Conservation (phyloP, 169 alveolate species). For the Theileria sp. region DNA sequence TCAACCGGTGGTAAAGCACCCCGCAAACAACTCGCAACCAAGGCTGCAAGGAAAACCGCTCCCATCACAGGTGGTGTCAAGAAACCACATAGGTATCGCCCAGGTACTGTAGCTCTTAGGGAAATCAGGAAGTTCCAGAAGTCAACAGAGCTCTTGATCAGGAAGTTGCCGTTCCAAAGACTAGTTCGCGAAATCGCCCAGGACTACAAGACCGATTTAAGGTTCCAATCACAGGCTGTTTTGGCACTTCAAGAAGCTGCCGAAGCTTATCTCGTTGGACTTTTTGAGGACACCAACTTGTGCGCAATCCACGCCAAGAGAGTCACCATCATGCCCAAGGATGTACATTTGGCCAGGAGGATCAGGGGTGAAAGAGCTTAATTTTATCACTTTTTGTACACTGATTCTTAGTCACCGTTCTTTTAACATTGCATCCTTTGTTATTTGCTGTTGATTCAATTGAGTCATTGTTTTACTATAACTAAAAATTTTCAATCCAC, state of each 20-base stretch:
- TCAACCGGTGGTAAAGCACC: slow-evolving; percentile 98
- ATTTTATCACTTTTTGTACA: slow-evolving; percentile 1
- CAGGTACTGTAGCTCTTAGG: slow-evolving; percentile 97
- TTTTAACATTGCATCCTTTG: background rate
- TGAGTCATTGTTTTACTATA: background rate
- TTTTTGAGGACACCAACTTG: slow-evolving; percentile 98
- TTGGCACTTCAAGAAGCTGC: slow-evolving; percentile 97
- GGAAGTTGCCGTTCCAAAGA: slow-evolving; percentile 96
- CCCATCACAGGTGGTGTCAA: slow-evolving; percentile 95
- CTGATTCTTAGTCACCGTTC: background rate
- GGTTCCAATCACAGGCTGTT: slow-evolving; percentile 93
- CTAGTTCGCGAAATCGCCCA: slow-evolving; percentile 94
- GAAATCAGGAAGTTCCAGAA: slow-evolving; percentile 97
- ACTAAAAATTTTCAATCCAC: background rate
- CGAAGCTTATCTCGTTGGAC: slow-evolving; percentile 97
- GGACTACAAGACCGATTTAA: slow-evolving; percentile 90
- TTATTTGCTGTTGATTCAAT: background rate
- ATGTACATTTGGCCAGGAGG: slow-evolving; percentile 96
- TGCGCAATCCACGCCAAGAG: slow-evolving; percentile 99
- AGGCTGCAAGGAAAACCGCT: slow-evolving; percentile 98
- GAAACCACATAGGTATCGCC: slow-evolving; percentile 98
- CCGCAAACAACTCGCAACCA: slow-evolving; percentile 95
- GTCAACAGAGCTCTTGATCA: slow-evolving; percentile 89
- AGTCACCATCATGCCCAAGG: slow-evolving; percentile 99
- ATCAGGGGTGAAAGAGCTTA: slow-evolving; percentile 96